Evolutionary conservation across 352 stramenopile genomes (phyloP), one percentile per base, ranked within the genome.

Genomic region (Elongisporangium prolatum): DNA sequence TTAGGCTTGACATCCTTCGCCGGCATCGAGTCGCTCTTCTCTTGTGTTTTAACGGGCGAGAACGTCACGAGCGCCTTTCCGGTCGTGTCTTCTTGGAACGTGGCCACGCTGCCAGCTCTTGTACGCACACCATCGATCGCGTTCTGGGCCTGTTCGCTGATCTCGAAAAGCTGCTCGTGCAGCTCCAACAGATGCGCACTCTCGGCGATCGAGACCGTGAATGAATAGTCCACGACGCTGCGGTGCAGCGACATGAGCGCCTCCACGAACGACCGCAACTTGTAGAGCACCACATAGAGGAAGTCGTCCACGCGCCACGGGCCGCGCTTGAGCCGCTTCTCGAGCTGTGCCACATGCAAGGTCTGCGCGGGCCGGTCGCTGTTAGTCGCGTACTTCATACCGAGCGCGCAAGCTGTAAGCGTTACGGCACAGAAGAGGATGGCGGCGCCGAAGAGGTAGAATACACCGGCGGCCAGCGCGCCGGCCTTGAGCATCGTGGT

Each of bases 181-280:
- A 53, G 48, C 21, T 61, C 48, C 20, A 25, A 17, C 14, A 69
- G 56, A 17, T 64, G 56, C 20, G 68, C 34, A 54, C 71, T 81
- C 38, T 80, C 74, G 8, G 69, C 74, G 24, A 84, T 82, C 9
- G 77, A 87, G 13, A 87, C 63, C 21, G 77, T 87, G 49, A 84
- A 68, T 44, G 68, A 79, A 56, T 83, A 87, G 62, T 82, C 76
- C 18, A 84, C 51, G 20, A 63, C 72, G 38, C 69, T 80, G 40
- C 75, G 77, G 20, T 72, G 72, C 18, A 87, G 65, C 6, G 69
- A 49, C 7, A 54, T 57, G n/a, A 74, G 67, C 14, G 59, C 50
- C 49, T 38, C 49, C 17, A 56, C 34, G 18, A 62, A 37, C 57
- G 44, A 21, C 34, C 34, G 49, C 55, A 54, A 24, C 55, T 54